A percentile compares a stretch with the other conserved stretches of the same genome.
phyloP scores from a whole-genome alignment of 345 rosid species.

The Lepidium sativum region DNA sequence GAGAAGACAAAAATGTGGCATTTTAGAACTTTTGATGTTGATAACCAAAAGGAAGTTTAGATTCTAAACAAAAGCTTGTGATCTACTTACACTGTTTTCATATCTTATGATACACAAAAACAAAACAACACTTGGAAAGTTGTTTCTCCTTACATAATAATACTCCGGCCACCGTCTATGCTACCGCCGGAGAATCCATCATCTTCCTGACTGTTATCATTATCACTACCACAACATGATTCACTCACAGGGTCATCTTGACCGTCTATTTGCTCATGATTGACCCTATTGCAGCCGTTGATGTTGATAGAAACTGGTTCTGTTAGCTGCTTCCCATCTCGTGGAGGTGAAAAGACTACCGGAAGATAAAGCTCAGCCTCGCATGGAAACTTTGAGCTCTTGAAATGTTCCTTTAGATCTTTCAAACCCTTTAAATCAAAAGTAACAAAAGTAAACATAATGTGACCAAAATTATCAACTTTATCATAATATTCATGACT shows the following conservation, averaged over 20 bases:
- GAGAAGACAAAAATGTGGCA: too few relatives aligned
- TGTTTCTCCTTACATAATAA: slow-evolving; percentile 8
- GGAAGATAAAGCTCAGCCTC: slow-evolving; percentile 86
- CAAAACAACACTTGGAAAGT: slow-evolving; percentile 2
- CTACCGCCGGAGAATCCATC: slow-evolving; percentile 14
- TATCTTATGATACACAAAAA: slow-evolving; percentile 2
- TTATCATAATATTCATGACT: not conserved
- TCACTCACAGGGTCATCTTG: slow-evolving; percentile 1
- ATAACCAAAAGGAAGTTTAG: not conserved
- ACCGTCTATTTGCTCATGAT: slow-evolving; percentile 9
- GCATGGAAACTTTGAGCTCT: slow-evolving; percentile 87
- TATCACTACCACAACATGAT: slow-evolving; percentile 21
- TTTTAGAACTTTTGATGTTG: too few relatives aligned
- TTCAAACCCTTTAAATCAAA: slow-evolving; percentile 90
- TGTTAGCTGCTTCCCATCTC: slow-evolving; percentile 64
- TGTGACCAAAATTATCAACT: not conserved
- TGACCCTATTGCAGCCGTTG: too few relatives aligned
- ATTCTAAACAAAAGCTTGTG: not conserved
- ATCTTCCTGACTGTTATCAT: slow-evolving; percentile 17
- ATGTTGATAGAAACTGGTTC: slow-evolving; percentile 57
- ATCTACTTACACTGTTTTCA: slow-evolving; percentile 13
- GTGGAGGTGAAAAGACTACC: slow-evolving; percentile 77
- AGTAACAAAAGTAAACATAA: not conserved
- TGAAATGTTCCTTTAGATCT: slow-evolving; percentile 87
- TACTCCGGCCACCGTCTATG: not conserved